Percentiles rank a stretch among this genome's conserved stretches.
phyloP scores from a whole-genome alignment of 345 rosid species.

The Pugionium dolabratum region DNA sequence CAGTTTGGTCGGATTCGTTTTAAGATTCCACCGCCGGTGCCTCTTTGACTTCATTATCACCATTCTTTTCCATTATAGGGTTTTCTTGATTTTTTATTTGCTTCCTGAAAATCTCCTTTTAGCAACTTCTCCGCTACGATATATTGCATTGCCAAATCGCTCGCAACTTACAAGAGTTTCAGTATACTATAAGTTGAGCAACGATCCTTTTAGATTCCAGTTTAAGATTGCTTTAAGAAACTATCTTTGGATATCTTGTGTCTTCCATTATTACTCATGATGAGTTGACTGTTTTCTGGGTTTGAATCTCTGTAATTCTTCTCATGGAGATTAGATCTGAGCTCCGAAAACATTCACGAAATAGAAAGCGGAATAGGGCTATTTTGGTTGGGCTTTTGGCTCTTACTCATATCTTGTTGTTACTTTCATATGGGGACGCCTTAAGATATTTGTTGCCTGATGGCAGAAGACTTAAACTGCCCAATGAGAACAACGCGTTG shows the following conservation, averaged over 20 bases:
- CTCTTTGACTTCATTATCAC: constrained; percentile 16
- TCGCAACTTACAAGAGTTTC: not conserved
- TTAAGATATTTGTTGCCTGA: constrained; percentile 60
- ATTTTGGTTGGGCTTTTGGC: constrained; percentile 53
- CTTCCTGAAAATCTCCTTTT: not conserved
- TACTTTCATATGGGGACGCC: constrained; percentile 41
- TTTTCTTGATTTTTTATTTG: not conserved
- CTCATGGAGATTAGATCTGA: constrained; percentile 50
- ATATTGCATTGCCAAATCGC: not conserved
- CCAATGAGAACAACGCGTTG: constrained; percentile 37
- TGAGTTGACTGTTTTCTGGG: constrained; percentile 6
- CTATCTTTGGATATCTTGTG: too few species aligned
- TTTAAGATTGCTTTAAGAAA: not conserved
- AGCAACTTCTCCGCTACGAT: not conserved
- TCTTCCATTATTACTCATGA: too few species aligned
- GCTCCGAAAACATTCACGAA: constrained; percentile 42
- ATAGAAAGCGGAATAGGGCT: constrained; percentile 58
- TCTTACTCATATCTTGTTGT: constrained; percentile 55
- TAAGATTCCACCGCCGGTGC: too few species aligned
- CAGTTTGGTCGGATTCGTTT: constrained; percentile 20
- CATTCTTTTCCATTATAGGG: constrained; percentile 7
- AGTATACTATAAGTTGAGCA: not conserved
- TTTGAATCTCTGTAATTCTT: constrained; percentile 28
- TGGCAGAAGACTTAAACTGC: constrained; percentile 59
- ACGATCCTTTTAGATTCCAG: not conserved